Percentiles rank a stretch among this genome's conserved stretches.
Conservation (phyloP, 345 rosid genomes). For the Cardiospermum halicacabum region DNA sequence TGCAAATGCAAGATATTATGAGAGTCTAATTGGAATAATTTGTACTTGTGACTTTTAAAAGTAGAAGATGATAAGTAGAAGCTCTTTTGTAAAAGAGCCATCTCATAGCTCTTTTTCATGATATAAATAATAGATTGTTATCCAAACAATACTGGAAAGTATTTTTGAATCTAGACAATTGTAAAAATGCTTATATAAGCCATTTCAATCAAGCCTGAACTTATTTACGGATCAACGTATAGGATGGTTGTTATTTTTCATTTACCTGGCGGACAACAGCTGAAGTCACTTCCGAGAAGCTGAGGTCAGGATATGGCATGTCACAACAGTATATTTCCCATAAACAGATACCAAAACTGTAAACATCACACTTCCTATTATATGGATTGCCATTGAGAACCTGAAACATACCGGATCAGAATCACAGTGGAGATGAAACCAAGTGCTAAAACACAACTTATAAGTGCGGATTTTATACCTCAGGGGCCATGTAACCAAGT, state of each 20-base stretch:
- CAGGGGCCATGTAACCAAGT: constrained; percentile 99
- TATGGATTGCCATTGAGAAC: constrained; percentile 91
- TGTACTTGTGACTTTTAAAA: too few species aligned
- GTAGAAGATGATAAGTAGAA: too few species aligned
- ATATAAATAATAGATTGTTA: too few species aligned
- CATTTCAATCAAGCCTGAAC: neutral
- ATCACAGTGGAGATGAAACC: neutral
- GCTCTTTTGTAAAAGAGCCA: too few species aligned
- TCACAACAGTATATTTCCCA: constrained; percentile 99
- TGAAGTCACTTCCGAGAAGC: constrained; percentile 94
- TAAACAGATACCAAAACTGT: constrained; percentile 93
- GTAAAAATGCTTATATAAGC: too few species aligned
- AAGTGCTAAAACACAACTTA: neutral
- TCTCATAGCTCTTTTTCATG: too few species aligned
- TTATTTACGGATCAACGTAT: neutral
- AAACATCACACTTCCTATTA: constrained; percentile 93
- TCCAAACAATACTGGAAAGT: too few species aligned
- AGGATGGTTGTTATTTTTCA: neutral
- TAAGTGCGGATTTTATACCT: constrained; percentile 34
- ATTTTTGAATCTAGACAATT: too few species aligned
- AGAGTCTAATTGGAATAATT: too few species aligned
- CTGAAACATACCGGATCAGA: constrained; percentile 26
- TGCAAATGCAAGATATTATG: too few species aligned
- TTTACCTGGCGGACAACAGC: constrained; percentile 95
- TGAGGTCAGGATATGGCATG: constrained; percentile 98